Percentiles rank a stretch among this genome's conserved stretches.
phyloP scores from a whole-genome alignment of 1,284 basidiomycete genomes.

The Exobasidium cylindrosporum region DNA sequence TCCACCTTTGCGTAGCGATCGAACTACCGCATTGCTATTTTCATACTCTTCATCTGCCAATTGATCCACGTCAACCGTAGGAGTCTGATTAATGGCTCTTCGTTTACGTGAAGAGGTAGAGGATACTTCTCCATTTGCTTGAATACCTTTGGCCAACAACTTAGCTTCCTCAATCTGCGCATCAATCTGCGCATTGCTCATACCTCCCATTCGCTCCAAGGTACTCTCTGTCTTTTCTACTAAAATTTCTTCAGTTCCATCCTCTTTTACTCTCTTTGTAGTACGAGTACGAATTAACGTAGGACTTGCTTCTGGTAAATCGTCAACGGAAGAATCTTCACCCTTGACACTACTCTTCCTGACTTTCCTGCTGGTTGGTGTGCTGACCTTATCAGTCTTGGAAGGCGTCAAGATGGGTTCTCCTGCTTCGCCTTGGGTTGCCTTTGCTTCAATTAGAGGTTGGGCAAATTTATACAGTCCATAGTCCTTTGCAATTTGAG shows the following conservation, averaged over 20 bases:
- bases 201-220: constrained; percentile 22
- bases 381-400: constrained; percentile 4
- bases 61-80: constrained; percentile 25
- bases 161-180: constrained; percentile 46
- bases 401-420: constrained; percentile 28
- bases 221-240: constrained; percentile 23
- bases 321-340: constrained; percentile 12
- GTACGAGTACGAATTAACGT: constrained; percentile 23
- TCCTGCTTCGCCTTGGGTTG: constrained; percentile 64
- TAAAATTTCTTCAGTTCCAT: constrained; percentile 27
- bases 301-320: constrained; percentile 19
- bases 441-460: constrained; percentile 69
- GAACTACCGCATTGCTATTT: constrained; percentile 17
- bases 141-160: constrained; percentile 43
- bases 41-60: constrained; percentile 37
- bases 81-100: constrained; percentile 40
- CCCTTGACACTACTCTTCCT: constrained; percentile 18
- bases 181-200: constrained; percentile 45
- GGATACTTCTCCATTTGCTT: constrained; percentile 15
- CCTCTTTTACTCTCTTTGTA: constrained; percentile 22
- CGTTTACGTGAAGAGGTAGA: constrained; percentile 32
- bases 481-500: constrained; percentile 66
- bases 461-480: constrained; percentile 64
- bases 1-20: constrained; percentile 23
- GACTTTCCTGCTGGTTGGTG: constrained; percentile 9